Evolutionary conservation across 495 filamentous ascomycete genomes (phyloP), one percentile per base, ranked within the genome.

Genomic region (Saxophila tyrrhenica): DNA sequence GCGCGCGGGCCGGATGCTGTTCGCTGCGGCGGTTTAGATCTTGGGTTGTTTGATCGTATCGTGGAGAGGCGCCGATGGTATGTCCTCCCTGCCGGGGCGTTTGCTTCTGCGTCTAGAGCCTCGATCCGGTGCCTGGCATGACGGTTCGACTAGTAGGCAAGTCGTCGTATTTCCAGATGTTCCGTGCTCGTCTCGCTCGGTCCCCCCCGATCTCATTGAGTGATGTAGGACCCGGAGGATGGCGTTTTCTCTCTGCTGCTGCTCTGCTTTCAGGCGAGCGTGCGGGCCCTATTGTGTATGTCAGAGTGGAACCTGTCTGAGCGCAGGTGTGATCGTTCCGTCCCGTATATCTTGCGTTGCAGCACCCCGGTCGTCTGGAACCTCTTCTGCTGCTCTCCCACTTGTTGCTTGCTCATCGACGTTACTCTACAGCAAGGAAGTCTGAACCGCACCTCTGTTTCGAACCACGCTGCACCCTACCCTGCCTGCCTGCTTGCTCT

Each of bases 381-480:
- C 23, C 16, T 38, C 29, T 39, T 55, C 25, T 39, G 29, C 25
- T 50, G 22, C 17, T 24, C 21, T 44, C 16, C 19, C 41, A 35
- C 29, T 13, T 35, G 41, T 17, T 44, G 16, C 19, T n/a, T n/a
- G n/a, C n/a, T n/a, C n/a, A n/a, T 44, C n/a, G 41, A 44, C 41
- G 57, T 61, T 61, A 61, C 58, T 57, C 54, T 56, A 61, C 58
- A 57, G 58, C 54, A 53, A 61, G 58, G 58, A 57, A 32, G 32
- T 15, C 25, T 3, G 47, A n/a, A 35, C 8, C 35, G 32, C 25
- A 47, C 54, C 54, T 57, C 57, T 61, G 58, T 61, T 57, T 57
- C 58, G 57, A 25, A 8, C 25, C 47, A 49, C 47, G 21, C 47
- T 22, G 47, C 47, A 49, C 41, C 41, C 19, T 17, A 9, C 3